Percentiles rank a stretch among this genome's conserved stretches.
phyloP scores from a whole-genome alignment of 1,284 basidiomycete genomes.

The Ceraceosorus bombacis region DNA sequence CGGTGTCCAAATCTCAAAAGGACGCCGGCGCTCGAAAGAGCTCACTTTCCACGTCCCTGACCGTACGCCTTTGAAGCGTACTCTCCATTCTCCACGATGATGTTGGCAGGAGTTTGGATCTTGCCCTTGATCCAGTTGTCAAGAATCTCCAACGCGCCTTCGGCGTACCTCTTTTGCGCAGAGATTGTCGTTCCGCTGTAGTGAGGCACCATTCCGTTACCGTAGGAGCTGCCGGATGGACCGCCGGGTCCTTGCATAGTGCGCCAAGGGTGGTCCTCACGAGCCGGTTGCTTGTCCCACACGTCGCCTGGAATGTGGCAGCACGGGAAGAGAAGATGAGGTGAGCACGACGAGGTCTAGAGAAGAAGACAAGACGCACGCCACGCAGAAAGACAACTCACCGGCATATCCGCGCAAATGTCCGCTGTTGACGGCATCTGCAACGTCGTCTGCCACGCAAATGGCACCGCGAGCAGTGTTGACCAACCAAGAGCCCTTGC shows the following conservation, averaged over 20 bases:
- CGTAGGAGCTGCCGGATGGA: constrained; percentile 41
- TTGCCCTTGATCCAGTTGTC: constrained; percentile 65
- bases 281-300: constrained; percentile 50
- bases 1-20: too few species aligned
- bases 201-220: constrained; percentile 53
- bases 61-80: constrained; percentile 48
- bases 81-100: constrained; percentile 57
- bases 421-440: constrained; percentile 68
- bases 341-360: too few species aligned
- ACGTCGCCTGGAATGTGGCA: constrained; percentile 36
- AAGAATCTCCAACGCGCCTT: constrained; percentile 71
- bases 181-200: constrained; percentile 85
- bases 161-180: constrained; percentile 79
- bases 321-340: too few species aligned
- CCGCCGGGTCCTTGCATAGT: constrained; percentile 63
- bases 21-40: too few species aligned
- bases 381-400: too few species aligned
- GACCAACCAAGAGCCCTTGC: constrained; percentile 76
- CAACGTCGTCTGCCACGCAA: constrained; percentile 73
- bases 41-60: constrained; percentile 14
- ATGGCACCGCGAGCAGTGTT: constrained; percentile 93
- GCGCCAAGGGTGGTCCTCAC: constrained; percentile 77
- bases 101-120: constrained; percentile 65
- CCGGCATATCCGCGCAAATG: constrained; percentile 60
- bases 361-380: too few species aligned